Evolutionary conservation across 768 basidiomycete species (phyloP), one percentile per base, ranked within the genome.

Genomic region (Calocybe indica): DNA sequence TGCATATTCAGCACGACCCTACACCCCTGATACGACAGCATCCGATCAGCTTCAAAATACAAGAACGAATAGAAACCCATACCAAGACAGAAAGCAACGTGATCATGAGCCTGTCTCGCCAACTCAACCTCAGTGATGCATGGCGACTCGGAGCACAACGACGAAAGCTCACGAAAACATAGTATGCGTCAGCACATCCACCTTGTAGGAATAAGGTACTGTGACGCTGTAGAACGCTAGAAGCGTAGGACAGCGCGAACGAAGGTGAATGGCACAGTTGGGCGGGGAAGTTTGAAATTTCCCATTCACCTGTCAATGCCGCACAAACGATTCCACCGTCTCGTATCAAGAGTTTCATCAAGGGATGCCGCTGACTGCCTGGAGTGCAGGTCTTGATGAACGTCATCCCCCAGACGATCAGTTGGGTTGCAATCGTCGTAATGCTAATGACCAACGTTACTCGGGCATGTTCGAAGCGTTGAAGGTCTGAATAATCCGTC

Each of bases 391-490:
- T 29, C 9, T 41, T 38, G 13, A 13, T 10, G 8, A 47, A 33
- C 5, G 47, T 51, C 50, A 52, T 51, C 6, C 44, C 45, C 53
- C 53, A 46, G 2, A 55, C 14, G 12, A 49, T 43, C 13, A 40
- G 7, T 22, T 55, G 53, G 2, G 22, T 22, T 4, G 47, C 31
- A 30, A 7, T 9, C 15, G 49, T 29, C 35, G 51, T 14, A 38
- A 15, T 10, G n/a, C 11, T 39, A 37, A 48, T 53, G 46, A 3
- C 12, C n/a, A 11, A 33, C 11, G 15, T 11, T 34, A 7, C 11
- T 40, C 34, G 22, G 13, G 7, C 36, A 35, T 34, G 43, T 32
- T 14, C 7, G 36, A 29, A 12, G 35, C 30, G 3, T 9, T n/a
- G 36, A 29, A 33, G 2, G 29, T 8, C 7, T n/a, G 45, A 7